Evolutionary conservation across 1,284 basidiomycete species (phyloP).

Genomic region (Boletus sp.): DNA sequence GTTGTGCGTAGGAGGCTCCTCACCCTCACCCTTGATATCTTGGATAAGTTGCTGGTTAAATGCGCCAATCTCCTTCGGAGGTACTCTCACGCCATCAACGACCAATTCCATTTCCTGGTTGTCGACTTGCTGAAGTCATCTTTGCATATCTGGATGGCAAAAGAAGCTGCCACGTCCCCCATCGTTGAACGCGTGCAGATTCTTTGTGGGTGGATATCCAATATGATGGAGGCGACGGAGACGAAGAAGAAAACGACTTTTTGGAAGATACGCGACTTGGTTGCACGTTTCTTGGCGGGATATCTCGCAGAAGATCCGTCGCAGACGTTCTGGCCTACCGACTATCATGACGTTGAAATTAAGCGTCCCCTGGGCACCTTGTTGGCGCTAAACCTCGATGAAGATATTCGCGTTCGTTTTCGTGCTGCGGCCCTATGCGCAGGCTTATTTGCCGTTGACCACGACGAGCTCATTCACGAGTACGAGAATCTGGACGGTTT

Average conservation of each 20-base stretch:
- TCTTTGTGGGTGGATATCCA: conserved; percentile 54
- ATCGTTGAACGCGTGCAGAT: conserved; percentile 44
- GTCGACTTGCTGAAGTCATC: conserved; percentile 68
- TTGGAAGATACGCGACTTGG: conserved; percentile 67
- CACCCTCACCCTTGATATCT: conserved; percentile 46
- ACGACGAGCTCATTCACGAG: conserved; percentile 18
- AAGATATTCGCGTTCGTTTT: conserved; percentile 84
- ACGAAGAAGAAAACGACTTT: conserved; percentile 45
- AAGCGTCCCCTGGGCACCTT: conserved; percentile 48
- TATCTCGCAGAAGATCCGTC: conserved; percentile 62
- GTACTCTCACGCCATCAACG: conserved; percentile 59
- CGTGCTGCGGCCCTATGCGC: conserved; percentile 66
- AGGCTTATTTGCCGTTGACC: conserved; percentile 48
- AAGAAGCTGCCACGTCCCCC: conserved; percentile 35
- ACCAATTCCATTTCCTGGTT: conserved; percentile 50
- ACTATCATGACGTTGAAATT: conserved; percentile 32
- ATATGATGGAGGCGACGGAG: conserved; percentile 34
- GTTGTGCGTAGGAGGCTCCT: conserved; percentile 55
- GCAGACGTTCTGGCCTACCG: conserved; percentile 47
- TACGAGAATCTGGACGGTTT: conserved; percentile 27
- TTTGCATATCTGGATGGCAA: conserved; percentile 58
- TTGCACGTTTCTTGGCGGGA: conserved; percentile 62
- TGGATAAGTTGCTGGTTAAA: conserved; percentile 53
- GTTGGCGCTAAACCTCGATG: conserved; percentile 55
- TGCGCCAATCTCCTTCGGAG: conserved; percentile 50